Percentiles rank a stretch among this genome's conserved stretches.
phyloP scores from a whole-genome alignment of 768 basidiomycete species.

The Gymnopilus dilepis region DNA sequence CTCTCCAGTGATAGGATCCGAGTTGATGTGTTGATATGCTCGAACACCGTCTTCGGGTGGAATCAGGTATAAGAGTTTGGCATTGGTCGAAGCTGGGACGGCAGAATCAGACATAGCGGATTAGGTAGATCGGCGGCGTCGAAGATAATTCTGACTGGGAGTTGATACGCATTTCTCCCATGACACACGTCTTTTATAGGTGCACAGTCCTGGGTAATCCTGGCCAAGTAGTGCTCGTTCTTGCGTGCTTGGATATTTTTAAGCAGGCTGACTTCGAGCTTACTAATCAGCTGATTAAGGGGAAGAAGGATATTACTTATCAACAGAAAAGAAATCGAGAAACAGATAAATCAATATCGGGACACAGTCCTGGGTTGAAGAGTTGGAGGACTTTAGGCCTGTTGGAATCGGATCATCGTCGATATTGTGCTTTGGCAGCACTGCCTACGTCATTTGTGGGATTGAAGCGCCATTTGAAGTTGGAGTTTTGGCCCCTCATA shows the following conservation, averaged over 20 bases:
- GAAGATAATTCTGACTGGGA: neutral
- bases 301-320: neutral
- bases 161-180: neutral
- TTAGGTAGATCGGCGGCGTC: too few relatives aligned
- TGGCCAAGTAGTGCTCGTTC: neutral
- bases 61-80: slow-evolving; percentile 42
- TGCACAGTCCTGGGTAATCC: too few relatives aligned
- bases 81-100: slow-evolving; percentile 28
- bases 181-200: neutral
- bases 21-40: slow-evolving; percentile 44
- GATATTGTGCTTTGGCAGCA: too few relatives aligned
- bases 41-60: slow-evolving; percentile 44
- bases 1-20: slow-evolving; percentile 39
- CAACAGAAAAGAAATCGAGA: neutral
- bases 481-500: too few relatives aligned
- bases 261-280: slow-evolving; percentile 6
- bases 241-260: slow-evolving; percentile 8
- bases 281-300: slow-evolving; percentile 5
- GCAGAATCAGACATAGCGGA: neutral
- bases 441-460: too few relatives aligned
- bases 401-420: too few relatives aligned
- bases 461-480: too few relatives aligned
- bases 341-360: neutral
- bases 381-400: too few relatives aligned
- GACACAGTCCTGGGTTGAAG: too few relatives aligned